These are phyloP conservation scores for Colletotrichum noveboracense DNA, from an alignment of 2,329 filamentous ascomycete genomes.

Conservation along the genomic window DNA sequence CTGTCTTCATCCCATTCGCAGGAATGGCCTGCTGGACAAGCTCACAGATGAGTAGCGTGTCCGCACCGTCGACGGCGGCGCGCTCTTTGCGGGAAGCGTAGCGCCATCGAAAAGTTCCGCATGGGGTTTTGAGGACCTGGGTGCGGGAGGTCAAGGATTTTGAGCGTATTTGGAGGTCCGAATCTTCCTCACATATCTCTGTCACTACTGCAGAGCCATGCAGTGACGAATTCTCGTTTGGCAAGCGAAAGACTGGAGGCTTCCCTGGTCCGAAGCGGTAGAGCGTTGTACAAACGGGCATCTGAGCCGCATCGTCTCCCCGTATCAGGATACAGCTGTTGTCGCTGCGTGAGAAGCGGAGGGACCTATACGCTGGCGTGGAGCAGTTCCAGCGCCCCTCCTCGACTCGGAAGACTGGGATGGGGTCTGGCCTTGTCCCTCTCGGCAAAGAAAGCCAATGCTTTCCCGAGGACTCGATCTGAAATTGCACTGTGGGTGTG, in stretches of 20 bases:
- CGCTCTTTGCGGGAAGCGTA: conserved; percentile 56
- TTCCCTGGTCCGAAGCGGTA: conserved; percentile 63
- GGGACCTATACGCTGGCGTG: conserved; percentile 50
- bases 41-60: conserved; percentile 58
- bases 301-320: conserved; percentile 35
- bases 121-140: conserved; percentile 48
- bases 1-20: conserved; percentile 2
- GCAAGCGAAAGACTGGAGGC: conserved; percentile 51
- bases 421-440: conserved; percentile 39
- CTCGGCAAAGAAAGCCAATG: conserved; percentile 46
- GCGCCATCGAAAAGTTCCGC: conserved; percentile 60
- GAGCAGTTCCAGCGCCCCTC: conserved; percentile 24
- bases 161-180: conserved; percentile 29
- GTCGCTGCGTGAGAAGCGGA: conserved; percentile 50
- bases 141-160: conserved; percentile 52
- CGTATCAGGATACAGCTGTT: conserved; percentile 54
- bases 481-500: conserved; percentile 47
- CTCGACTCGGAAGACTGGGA: conserved; percentile 47
- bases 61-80: conserved; percentile 40
- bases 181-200: conserved; percentile 20
- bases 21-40: conserved; percentile 39
- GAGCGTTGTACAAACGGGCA: conserved; percentile 51
- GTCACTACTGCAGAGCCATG: neutral
- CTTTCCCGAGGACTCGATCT: conserved; percentile 54
- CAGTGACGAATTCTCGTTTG: neutral